phyloP scores from a whole-genome alignment of 1,284 basidiomycete genomes.

The Leucoagaricus sp. region DNA sequence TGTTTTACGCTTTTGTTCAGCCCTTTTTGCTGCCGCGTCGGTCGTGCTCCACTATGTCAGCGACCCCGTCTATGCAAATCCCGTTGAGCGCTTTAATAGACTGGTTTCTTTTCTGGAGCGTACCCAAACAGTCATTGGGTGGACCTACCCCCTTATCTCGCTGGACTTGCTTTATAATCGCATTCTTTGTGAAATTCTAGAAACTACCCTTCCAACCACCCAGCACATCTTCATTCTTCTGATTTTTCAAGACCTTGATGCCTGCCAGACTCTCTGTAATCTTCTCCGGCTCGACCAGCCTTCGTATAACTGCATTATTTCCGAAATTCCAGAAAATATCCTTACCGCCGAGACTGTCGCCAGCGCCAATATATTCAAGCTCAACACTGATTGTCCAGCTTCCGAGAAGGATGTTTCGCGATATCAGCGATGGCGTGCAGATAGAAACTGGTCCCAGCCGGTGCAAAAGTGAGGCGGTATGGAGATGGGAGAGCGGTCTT shows the following conservation, averaged over 20 bases:
- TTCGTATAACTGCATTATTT: no score
- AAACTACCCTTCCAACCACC: neutral
- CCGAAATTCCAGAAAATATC: no score
- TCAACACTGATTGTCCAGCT: no score
- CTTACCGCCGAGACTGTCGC: no score
- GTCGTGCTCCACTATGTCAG: constrained; percentile 1
- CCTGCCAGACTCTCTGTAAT: neutral
- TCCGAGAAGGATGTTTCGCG: no score
- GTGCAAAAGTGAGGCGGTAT: no score
- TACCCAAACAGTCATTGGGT: neutral
- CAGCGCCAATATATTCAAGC: no score
- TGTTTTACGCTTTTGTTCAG: neutral
- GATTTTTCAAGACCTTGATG: neutral
- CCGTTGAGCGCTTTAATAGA: neutral
- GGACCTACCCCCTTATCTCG: neutral
- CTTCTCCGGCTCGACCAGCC: neutral
- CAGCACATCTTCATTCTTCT: neutral
- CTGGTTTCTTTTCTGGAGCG: neutral
- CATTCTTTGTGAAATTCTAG: neutral
- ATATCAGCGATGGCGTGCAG: no score
- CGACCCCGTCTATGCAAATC: neutral
- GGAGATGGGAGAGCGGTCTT: no score
- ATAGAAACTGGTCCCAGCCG: no score
- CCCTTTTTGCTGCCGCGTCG: constrained; percentile 4
- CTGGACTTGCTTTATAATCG: constrained; percentile 5